Evolutionary conservation across 306 rosid species (phyloP).

Genomic region (Chamaecrista fasciculata): DNA sequence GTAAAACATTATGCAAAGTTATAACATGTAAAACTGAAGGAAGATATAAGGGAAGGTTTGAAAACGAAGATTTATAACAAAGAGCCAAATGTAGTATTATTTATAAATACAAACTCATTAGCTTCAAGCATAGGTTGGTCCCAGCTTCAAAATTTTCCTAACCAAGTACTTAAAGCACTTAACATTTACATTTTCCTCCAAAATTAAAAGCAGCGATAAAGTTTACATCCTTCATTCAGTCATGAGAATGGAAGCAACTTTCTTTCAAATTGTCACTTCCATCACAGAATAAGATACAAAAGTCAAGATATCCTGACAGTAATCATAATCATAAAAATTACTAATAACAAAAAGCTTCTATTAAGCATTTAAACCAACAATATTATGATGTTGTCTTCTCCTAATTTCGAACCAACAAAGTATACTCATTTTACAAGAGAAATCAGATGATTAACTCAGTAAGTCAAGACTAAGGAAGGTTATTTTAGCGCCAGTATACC

Average conservation of each 20-base stretch:
- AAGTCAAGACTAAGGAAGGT: constrained; percentile 6
- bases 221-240: constrained; percentile 3
- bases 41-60: not conserved
- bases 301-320: not conserved
- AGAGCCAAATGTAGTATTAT: not conserved
- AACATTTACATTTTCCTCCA: not conserved
- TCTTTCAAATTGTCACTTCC: constrained; percentile 9
- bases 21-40: constrained; percentile 8
- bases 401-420: not conserved
- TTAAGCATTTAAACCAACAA: not conserved
- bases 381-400: constrained; percentile 17
- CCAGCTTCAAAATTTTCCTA: not conserved
- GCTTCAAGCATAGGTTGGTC: not conserved
- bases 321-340: not conserved
- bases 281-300: not conserved
- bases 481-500: constrained; percentile 37
- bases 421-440: not conserved
- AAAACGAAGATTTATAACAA: not conserved
- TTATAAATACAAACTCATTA: not conserved
- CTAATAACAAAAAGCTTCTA: not conserved
- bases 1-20: constrained; percentile 24
- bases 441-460: not conserved
- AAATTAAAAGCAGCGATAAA: not conserved
- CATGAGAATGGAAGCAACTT: not conserved
- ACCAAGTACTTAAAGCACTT: not conserved